Conservation (phyloP, 768 basidiomycete genomes). For the Mycena vitilis region DNA sequence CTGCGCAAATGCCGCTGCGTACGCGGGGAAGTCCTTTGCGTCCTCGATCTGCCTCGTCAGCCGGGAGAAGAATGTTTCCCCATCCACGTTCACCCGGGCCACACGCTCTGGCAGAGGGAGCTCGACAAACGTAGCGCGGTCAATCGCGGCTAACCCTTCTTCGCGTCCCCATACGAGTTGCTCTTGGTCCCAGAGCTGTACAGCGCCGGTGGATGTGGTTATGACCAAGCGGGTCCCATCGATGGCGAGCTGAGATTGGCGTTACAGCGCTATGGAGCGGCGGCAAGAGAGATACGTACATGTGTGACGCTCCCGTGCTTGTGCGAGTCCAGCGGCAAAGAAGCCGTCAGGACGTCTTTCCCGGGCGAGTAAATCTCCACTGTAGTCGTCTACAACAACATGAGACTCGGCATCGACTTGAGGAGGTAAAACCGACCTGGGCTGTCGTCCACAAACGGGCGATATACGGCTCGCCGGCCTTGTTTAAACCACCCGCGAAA, state of each 20-base stretch:
- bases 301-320: slow-evolving; percentile 76
- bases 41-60: slow-evolving; percentile 68
- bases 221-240: slow-evolving; percentile 64
- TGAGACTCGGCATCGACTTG: slow-evolving; percentile 19
- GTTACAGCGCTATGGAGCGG: neutral
- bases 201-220: slow-evolving; percentile 79
- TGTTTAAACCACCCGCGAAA: slow-evolving; percentile 68
- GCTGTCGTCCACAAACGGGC: slow-evolving; percentile 57
- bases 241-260: slow-evolving; percentile 57
- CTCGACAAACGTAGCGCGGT: slow-evolving; percentile 78
- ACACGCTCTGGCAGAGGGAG: slow-evolving; percentile 62
- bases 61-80: slow-evolving; percentile 63
- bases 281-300: slow-evolving; percentile 52
- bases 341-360: slow-evolving; percentile 58
- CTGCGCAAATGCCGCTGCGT: slow-evolving; percentile 70
- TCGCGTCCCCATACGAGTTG: slow-evolving; percentile 81
- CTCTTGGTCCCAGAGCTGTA: slow-evolving; percentile 79
- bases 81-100: slow-evolving; percentile 50
- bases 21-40: slow-evolving; percentile 78
- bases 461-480: slow-evolving; percentile 63
- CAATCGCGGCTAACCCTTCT: slow-evolving; percentile 76
- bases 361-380: slow-evolving; percentile 66
- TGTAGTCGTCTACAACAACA: slow-evolving; percentile 58
- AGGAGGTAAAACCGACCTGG: slow-evolving; percentile 19
- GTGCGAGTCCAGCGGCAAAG: slow-evolving; percentile 73